Evolutionary conservation across 2,329 filamentous ascomycete species (phyloP).

Genomic region (Camillea tinctor): DNA sequence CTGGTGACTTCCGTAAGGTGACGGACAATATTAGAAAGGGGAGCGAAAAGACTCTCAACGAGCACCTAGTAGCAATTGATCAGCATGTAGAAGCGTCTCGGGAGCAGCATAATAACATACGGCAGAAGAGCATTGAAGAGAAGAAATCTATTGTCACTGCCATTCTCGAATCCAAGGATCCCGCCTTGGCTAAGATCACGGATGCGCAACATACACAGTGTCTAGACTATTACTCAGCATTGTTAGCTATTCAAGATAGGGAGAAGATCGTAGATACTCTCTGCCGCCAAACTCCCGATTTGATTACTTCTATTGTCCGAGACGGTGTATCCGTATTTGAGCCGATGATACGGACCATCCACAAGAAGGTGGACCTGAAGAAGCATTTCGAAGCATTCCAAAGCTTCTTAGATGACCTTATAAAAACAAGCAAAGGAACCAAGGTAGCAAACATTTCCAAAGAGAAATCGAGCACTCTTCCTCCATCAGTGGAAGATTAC

Average conservation of each 20-base stretch:
- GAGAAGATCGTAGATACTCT: constrained; percentile 65
- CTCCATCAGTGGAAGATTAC: constrained; percentile 69
- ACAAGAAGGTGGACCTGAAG: constrained; percentile 69
- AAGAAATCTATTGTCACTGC: constrained; percentile 62
- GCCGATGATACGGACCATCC: constrained; percentile 69
- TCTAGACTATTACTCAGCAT: constrained; percentile 67
- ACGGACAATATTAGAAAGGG: constrained; percentile 63
- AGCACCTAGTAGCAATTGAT: constrained; percentile 60
- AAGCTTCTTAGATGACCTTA: constrained; percentile 68
- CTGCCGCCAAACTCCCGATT: constrained; percentile 68
- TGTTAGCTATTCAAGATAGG: constrained; percentile 72
- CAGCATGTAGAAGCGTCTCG: constrained; percentile 53
- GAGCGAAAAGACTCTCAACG: constrained; percentile 57
- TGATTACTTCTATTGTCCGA: constrained; percentile 66
- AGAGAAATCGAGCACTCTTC: constrained; percentile 33
- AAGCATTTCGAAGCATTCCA: constrained; percentile 67
- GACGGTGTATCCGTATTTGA: constrained; percentile 69
- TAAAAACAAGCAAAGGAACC: constrained; percentile 55
- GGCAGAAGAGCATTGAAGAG: constrained; percentile 52
- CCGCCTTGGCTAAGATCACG: constrained; percentile 43
- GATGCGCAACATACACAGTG: constrained; percentile 62
- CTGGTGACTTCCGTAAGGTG: constrained; percentile 65
- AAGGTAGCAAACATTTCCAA: constrained; percentile 36
- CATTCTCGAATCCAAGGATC: constrained; percentile 58
- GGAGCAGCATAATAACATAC: constrained; percentile 56